These are phyloP conservation scores for Neocucurbitaria cava DNA, from an alignment of 2,329 filamentous ascomycete species.

Conservation along the genomic window DNA sequence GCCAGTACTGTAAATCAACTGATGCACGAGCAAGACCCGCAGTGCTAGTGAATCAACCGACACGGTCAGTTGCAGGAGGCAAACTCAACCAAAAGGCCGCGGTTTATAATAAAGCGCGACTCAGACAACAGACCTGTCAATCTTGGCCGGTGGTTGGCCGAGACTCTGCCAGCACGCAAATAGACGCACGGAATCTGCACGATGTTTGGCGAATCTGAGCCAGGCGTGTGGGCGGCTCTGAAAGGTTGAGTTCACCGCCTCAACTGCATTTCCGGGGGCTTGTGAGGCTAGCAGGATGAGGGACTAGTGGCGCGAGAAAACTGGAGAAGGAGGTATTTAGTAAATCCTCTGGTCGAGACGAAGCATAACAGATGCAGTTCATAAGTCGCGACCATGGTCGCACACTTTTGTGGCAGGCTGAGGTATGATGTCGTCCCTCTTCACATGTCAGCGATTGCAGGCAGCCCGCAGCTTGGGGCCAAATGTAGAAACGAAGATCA, in stretches of 20 bases:
- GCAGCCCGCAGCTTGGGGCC: constrained; percentile 5
- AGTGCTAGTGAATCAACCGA: constrained; percentile 29
- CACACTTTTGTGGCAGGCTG: constrained; percentile 18
- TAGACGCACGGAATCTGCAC: constrained; percentile 25
- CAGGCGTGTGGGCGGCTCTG: constrained; percentile 27
- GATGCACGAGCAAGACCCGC: constrained; percentile 30
- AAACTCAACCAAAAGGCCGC: constrained; percentile 17
- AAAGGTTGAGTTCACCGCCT: constrained; percentile 39
- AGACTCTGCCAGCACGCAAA: constrained; percentile 23
- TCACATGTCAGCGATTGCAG: constrained; percentile 33
- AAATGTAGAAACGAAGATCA: constrained; percentile 24
- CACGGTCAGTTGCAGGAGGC: constrained; percentile 25
- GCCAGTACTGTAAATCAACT: constrained; percentile 25
- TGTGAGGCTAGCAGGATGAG: constrained; percentile 18
- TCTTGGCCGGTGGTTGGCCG: constrained; percentile 31
- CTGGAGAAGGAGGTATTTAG: constrained; percentile 23
- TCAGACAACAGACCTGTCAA: constrained; percentile 26
- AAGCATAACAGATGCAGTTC: constrained; percentile 29
- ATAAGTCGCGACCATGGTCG: constrained; percentile 22
- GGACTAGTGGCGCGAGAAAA: constrained; percentile 33
- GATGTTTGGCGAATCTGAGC: constrained; percentile 23
- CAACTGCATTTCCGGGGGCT: constrained; percentile 24
- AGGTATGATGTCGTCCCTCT: constrained; percentile 29
- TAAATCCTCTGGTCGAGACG: constrained; percentile 14
- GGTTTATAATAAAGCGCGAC: constrained; percentile 15